These are phyloP conservation scores for Urostyla sp. DNA, from an alignment of 73 alveolate genomes.

Conservation along the genomic window DNA sequence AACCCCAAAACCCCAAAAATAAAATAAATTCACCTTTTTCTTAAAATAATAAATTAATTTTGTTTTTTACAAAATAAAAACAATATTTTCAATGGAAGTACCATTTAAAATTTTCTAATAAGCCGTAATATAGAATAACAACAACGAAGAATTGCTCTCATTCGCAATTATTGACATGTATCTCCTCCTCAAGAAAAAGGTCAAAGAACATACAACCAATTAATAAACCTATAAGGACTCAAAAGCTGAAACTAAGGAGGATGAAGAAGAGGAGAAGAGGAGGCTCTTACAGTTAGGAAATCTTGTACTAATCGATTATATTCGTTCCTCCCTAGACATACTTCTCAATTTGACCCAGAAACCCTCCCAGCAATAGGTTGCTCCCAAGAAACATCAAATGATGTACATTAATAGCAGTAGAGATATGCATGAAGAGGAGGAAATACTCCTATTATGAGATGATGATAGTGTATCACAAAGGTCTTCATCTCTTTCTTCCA, in stretches of 20 bases:
- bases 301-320: conserved; percentile 31
- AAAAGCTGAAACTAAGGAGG: background rate
- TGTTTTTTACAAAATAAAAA: no score
- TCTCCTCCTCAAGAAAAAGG: background rate
- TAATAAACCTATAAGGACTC: no score
- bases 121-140: no score
- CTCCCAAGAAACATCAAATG: background rate
- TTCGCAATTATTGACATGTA: conserved; percentile 14
- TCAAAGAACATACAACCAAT: conserved; percentile 1
- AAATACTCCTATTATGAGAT: no score
- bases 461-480: background rate
- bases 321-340: conserved; percentile 48
- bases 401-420: conserved; percentile 32
- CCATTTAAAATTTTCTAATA: no score
- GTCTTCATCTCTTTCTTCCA: background rate
- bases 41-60: no score
- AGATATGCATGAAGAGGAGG: conserved; percentile 39
- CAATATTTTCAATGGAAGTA: no score
- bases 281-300: conserved; percentile 6
- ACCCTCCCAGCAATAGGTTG: background rate
- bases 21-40: no score
- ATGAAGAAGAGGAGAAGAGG: conserved; percentile 40
- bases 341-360: conserved; percentile 25
- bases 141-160: background rate
- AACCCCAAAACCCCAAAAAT: no score